Percentiles rank a stretch among this genome's conserved stretches.
Conservation (phyloP, 768 basidiomycete species). For the Cystofilobasidium macerans region DNA sequence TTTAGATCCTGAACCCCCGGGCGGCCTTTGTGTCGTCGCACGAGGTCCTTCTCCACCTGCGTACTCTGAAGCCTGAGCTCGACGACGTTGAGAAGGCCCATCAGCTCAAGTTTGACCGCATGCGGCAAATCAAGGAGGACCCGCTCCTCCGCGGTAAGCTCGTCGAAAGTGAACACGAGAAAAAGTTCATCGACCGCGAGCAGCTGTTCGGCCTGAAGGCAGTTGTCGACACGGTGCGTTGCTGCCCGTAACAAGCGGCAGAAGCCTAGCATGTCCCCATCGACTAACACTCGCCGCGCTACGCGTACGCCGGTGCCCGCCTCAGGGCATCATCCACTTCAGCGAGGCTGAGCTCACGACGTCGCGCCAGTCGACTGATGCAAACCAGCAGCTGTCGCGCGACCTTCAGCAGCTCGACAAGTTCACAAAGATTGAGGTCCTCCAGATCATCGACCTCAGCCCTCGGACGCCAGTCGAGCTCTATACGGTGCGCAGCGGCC, state of each 20-base stretch:
- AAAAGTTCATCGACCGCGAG: background rate
- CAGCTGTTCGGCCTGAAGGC: slow-evolving; percentile 5
- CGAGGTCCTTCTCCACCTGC: slow-evolving; percentile 23
- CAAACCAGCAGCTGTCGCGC: slow-evolving; percentile 15
- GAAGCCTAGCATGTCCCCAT: too few relatives aligned
- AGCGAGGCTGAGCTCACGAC: slow-evolving; percentile 4
- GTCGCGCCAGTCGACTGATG: slow-evolving; percentile 6
- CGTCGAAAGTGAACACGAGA: slow-evolving; percentile 11
- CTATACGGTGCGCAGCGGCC: slow-evolving; percentile 9
- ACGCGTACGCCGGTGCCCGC: too few relatives aligned
- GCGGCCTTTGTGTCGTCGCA: slow-evolving; percentile 18
- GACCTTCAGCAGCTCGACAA: slow-evolving; percentile 17
- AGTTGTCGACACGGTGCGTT: slow-evolving; percentile 16
- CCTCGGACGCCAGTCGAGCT: slow-evolving; percentile 22
- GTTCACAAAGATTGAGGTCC: slow-evolving; percentile 23
- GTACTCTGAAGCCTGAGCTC: slow-evolving; percentile 16
- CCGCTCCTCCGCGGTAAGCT: background rate
- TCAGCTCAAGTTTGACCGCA: background rate
- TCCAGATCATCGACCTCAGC: slow-evolving; percentile 22
- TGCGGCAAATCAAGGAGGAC: slow-evolving; percentile 7
- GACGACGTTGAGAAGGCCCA: slow-evolving; percentile 10
- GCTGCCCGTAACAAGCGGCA: too few relatives aligned
- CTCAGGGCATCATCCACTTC: slow-evolving; percentile 17
- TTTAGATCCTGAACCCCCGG: slow-evolving; percentile 18
- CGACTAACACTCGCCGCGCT: background rate